Conservation (phyloP, 192 early-diverging fungal species). For the Entrophospora sp. region DNA sequence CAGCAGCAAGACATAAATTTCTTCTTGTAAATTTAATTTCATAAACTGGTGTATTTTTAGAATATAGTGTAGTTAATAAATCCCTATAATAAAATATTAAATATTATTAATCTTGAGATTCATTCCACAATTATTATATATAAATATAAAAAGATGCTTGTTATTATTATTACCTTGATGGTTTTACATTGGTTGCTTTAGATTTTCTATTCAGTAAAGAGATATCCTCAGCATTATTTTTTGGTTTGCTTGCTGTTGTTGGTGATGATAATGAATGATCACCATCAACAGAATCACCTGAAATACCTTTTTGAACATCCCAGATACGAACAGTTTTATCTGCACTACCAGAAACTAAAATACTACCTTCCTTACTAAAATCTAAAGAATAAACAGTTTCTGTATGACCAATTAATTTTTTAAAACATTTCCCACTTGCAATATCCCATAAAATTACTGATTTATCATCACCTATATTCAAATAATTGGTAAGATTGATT, state of each 20-base stretch:
- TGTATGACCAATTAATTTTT: conserved; percentile 79
- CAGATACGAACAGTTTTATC: conserved; percentile 89
- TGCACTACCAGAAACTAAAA: conserved; percentile 76
- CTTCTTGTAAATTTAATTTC: conserved; percentile 29
- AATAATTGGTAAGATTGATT: background rate
- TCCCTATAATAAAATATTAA: conserved; percentile 36
- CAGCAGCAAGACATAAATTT: conserved; percentile 80
- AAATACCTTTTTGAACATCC: conserved; percentile 71
- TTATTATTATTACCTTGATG: background rate
- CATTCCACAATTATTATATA: background rate
- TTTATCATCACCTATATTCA: conserved; percentile 59
- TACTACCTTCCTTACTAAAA: conserved; percentile 73
- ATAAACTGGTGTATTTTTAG: conserved; percentile 88
- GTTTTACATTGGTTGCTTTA: background rate
- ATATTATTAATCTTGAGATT: background rate
- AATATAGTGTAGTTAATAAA: conserved; percentile 67
- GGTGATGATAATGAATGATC: background rate
- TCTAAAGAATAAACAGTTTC: conserved; percentile 73
- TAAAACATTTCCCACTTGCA: conserved; percentile 70
- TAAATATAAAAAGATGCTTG: background rate
- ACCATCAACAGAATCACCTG: background rate
- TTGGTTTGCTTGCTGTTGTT: background rate
- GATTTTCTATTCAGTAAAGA: background rate
- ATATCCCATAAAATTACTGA: conserved; percentile 88
- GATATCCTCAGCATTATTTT: background rate